Evolutionary conservation across 2,329 filamentous ascomycete species (phyloP).

Genomic region (Neospermospora avenae): DNA sequence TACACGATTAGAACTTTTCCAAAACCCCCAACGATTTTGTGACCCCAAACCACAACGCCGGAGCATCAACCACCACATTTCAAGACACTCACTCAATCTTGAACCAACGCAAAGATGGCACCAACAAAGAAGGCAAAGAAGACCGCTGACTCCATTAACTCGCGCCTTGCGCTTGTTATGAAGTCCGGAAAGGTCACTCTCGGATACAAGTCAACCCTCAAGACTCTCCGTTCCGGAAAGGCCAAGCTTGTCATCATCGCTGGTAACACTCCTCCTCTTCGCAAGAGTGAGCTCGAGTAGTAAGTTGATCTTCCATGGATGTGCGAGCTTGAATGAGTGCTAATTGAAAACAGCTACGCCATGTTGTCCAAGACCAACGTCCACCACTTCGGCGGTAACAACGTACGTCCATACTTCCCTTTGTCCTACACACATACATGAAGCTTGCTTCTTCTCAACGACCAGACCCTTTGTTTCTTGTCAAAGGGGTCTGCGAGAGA

Average conservation of each 20-base stretch:
- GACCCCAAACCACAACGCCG: slow-evolving; percentile 28
- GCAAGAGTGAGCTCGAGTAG: slow-evolving; percentile 95
- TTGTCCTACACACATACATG: slow-evolving; percentile 12
- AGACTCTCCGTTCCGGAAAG: slow-evolving; percentile 91
- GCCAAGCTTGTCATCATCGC: slow-evolving; percentile 97
- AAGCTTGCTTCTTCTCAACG: slow-evolving; percentile 20
- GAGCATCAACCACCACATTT: slow-evolving; percentile 33
- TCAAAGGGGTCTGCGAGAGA: slow-evolving; percentile 37
- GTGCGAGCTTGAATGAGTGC: not conserved
- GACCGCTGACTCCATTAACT: slow-evolving; percentile 73
- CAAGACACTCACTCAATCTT: slow-evolving; percentile 31
- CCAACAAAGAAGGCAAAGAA: slow-evolving; percentile 72
- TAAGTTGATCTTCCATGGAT: not conserved
- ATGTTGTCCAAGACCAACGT: slow-evolving; percentile 93
- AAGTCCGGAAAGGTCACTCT: slow-evolving; percentile 77
- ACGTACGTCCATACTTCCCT: slow-evolving; percentile 67
- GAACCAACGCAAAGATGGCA: slow-evolving; percentile 43
- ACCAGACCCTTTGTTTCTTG: slow-evolving; percentile 19
- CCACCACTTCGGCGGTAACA: slow-evolving; percentile 98
- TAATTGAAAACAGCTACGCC: slow-evolving; percentile 54
- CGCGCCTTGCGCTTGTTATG: slow-evolving; percentile 60
- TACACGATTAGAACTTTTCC: slow-evolving; percentile 1
- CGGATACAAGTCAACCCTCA: slow-evolving; percentile 86
- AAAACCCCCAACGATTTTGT: slow-evolving; percentile 47
- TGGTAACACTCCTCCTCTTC: slow-evolving; percentile 95